Base-by-base conservation (phyloP, 345 rosid species). In the Carallia brachiata region DNA sequence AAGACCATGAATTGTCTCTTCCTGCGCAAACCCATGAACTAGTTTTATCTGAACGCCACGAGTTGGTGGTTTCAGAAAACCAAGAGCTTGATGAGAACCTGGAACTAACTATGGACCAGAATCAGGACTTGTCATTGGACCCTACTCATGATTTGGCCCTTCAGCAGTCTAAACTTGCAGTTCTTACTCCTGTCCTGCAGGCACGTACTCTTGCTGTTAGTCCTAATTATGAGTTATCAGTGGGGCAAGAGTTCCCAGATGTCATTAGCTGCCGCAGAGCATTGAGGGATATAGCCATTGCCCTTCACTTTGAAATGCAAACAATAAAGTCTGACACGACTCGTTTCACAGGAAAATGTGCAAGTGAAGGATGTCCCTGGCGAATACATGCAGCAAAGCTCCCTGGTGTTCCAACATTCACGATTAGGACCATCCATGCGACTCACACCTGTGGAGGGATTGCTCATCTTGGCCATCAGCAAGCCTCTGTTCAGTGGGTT, bases 401-500 rank as follows among this genome's bases (percentile, higher is more conserved):
- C 37, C 93, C 99, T 0, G 99, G 97, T n/a, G 93, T 92, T 68
- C 99, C 99, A 5, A 92, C 96, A 1, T 95, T 95, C 84, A 90
- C 97, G 0, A 87, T 95, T 55, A 84, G 97, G 68, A 95, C 99
- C 31, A 81, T 92, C 78, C 88, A 89, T 61, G 93, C 84, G 72
- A 81, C 61, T 61, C 99, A 90, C 71, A 73, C 81, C 63, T 95
- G 99, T 65, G 97, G 93, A 68, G 97, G 97, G 56, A 87, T 95
- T 66, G 60, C 85, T 39, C 99, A 95, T 80, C 92, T 92, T 44
- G 99, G 99, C 71, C 97, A 95, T 69, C 99, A 87, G 66, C 99
- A 95, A 78, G 99, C 99, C 66, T 95, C 99, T 0, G 99, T 95
- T 70, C 97, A 92, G 73, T 92, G 99, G 99, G 96, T 92, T 56